phyloP scores from a whole-genome alignment of 768 basidiomycete genomes.

The Leucosporidium scottii region DNA sequence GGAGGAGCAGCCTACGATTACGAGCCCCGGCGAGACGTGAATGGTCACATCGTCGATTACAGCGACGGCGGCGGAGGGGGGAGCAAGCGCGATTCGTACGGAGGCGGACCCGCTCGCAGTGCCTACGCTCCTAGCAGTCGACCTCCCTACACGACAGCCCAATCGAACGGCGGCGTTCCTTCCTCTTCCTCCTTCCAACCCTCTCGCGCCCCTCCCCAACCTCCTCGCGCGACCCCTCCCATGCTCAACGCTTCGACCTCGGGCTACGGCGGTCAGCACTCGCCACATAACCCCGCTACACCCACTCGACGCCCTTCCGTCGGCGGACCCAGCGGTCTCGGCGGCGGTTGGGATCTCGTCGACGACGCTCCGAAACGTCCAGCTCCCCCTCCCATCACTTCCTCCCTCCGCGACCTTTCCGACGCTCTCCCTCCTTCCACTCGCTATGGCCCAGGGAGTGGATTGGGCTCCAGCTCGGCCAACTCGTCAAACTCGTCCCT shows the following conservation, averaged over 20 bases:
- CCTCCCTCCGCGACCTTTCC: conserved; percentile 9
- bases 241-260: background rate
- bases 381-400: background rate
- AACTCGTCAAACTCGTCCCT: conserved; percentile 7
- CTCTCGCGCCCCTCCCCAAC: background rate
- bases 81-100: conserved; percentile 8
- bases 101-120: conserved; percentile 8
- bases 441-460: no score
- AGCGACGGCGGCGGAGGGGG: background rate
- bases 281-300: background rate
- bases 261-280: background rate
- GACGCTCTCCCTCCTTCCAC: conserved; percentile 2
- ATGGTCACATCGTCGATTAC: background rate
- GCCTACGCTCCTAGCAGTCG: conserved; percentile 19
- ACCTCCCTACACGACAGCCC: conserved; percentile 9
- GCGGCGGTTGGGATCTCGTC: conserved; percentile 9
- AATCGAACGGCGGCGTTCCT: no score
- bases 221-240: background rate
- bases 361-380: conserved; percentile 8
- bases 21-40: background rate
- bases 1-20: background rate
- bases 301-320: background rate
- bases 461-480: background rate
- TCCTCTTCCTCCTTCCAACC: background rate
- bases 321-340: background rate